Evolutionary conservation across 768 basidiomycete species (phyloP).

Genomic region (Trametes elegans): DNA sequence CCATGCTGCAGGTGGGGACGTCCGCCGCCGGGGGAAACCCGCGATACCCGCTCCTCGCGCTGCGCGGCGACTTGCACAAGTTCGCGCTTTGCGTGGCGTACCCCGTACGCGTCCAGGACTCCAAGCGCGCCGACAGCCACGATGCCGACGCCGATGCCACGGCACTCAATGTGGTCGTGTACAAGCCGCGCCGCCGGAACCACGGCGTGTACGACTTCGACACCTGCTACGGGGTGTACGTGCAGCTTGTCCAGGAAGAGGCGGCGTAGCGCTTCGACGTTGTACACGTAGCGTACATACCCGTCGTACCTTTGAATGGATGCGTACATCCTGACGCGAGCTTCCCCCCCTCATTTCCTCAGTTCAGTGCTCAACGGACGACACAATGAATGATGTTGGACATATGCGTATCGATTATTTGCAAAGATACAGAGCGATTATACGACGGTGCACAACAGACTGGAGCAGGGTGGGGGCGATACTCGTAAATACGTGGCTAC

Average conservation of each 20-base stretch:
- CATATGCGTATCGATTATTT: no score
- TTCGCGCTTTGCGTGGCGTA: slow-evolving; percentile 1
- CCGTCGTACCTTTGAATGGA: no score
- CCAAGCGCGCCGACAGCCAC: no score
- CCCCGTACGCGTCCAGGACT: background rate
- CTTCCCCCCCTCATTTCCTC: no score
- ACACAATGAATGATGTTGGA: no score
- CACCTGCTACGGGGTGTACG: slow-evolving; percentile 3
- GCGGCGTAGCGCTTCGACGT: no score
- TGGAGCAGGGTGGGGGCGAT: background rate
- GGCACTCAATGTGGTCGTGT: slow-evolving; percentile 4
- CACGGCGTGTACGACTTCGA: slow-evolving; percentile 5
- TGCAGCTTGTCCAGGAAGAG: slow-evolving; percentile 5
- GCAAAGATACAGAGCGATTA: background rate
- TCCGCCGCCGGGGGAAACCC: background rate
- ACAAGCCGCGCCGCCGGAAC: background rate
- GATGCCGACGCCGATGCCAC: no score
- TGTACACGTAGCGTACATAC: no score
- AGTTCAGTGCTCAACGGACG: no score
- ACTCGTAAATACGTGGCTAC: slow-evolving; percentile 1
- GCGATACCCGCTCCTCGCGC: background rate
- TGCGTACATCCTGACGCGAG: no score
- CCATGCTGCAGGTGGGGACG: background rate
- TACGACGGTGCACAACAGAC: slow-evolving; percentile 2
- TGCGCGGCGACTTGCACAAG: slow-evolving; percentile 4